Conservation (phyloP, 768 basidiomycete genomes). For the Tylopilus sp. region DNA sequence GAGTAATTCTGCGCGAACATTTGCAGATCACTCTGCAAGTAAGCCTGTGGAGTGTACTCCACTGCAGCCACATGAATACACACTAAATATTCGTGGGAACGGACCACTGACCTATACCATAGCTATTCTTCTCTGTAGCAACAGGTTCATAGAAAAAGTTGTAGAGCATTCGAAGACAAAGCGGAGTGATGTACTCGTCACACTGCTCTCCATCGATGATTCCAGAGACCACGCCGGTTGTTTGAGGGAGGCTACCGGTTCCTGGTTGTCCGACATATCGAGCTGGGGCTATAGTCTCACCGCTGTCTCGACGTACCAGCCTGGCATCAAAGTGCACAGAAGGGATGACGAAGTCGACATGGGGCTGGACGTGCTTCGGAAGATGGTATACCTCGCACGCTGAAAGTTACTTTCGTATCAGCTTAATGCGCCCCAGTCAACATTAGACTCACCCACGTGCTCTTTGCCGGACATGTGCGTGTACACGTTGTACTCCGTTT, state of each 20-base stretch:
- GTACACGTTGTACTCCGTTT: conserved; percentile 32
- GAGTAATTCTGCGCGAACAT: conserved; percentile 30
- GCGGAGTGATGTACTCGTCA: conserved; percentile 25
- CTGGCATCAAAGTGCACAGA: conserved; percentile 30
- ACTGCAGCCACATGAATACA: conserved; percentile 14
- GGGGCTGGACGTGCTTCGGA: conserved; percentile 28
- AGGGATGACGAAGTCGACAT: conserved; percentile 36
- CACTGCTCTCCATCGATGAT: conserved; percentile 4
- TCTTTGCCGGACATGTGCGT: conserved; percentile 25
- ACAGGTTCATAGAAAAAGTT: conserved; percentile 22
- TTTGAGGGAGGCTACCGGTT: conserved; percentile 13
- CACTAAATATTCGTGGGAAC: background rate
- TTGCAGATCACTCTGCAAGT: conserved; percentile 28
- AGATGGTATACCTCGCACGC: conserved; percentile 34
- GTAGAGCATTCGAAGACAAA: conserved; percentile 30
- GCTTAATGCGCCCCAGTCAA: background rate
- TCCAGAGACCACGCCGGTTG: conserved; percentile 6
- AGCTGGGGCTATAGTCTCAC: background rate
- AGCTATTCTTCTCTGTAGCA: conserved; percentile 29
- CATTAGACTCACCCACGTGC: conserved; percentile 22
- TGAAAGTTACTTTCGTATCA: conserved; percentile 7
- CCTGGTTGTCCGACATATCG: conserved; percentile 16
- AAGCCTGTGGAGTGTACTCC: conserved; percentile 35
- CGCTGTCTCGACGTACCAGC: conserved; percentile 13
- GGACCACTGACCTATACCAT: conserved; percentile 29